Conservation (phyloP, 2,329 filamentous ascomycete genomes). For the Dactylellina haptotyla region DNA sequence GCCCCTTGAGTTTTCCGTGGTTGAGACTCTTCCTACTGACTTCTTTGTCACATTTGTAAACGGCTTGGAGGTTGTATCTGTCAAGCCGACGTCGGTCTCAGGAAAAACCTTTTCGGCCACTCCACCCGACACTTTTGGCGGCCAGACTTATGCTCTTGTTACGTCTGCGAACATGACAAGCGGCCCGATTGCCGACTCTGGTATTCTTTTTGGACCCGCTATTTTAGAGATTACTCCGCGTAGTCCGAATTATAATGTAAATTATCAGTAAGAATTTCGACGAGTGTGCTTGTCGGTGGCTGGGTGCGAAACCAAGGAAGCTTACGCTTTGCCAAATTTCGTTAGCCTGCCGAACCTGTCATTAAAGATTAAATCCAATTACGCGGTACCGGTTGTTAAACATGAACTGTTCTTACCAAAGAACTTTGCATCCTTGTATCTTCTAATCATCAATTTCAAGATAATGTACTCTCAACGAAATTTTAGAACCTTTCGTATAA, state of each 20-base stretch:
- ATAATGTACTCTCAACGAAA: too few species aligned
- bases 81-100: background rate
- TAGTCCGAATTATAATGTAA: background rate
- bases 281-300: too few species aligned
- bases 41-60: constrained; percentile 10
- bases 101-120: background rate
- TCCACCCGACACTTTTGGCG: background rate
- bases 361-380: too few species aligned
- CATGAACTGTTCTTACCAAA: too few species aligned
- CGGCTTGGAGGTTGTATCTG: constrained; percentile 4
- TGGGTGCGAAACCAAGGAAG: too few species aligned
- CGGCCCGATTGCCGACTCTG: constrained; percentile 1
- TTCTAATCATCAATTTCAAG: too few species aligned
- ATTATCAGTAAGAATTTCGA: background rate
- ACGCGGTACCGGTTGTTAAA: too few species aligned
- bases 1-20: constrained; percentile 4
- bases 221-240: constrained; percentile 6
- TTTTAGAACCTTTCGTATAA: too few species aligned
- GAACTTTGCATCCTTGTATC: too few species aligned
- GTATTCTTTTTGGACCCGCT: constrained; percentile 16
- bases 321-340: too few species aligned
- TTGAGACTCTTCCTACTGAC: background rate
- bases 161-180: constrained; percentile 1
- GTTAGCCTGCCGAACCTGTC: too few species aligned
- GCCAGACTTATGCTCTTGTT: constrained; percentile 11